Base-by-base conservation (phyloP, 106 monocot genomes). In the Dendrobium catenatum region DNA sequence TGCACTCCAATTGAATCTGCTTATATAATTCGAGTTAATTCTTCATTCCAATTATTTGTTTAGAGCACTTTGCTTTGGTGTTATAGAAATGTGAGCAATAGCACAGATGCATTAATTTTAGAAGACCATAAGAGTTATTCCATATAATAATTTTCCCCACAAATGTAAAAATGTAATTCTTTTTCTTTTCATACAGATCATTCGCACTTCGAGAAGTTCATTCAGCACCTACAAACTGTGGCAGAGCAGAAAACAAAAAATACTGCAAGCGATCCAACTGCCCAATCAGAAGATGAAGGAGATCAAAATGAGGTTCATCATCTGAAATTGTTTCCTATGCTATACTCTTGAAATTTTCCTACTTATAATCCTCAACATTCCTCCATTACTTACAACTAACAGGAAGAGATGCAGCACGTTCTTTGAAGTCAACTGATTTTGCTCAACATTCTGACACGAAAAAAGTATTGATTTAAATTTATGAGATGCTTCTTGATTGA, bases 161-260 rank as follows among this genome's bases (percentile, higher is more conserved):
- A 24, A 6, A 66, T 66, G 6, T 66, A 66, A 24, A 31, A 31
- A 31, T 31, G 31, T 31, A 31, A 1, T 66, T 51, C 10, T 13
- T 13, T 66, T 66, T 51, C 27, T 72, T 54, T 54, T 77, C 26
- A 27, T 55, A 66, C 46, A 77, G 78, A 79, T 33, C 54, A 51
- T 72, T 73, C 73, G 17, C 58, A 83, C 56, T 83, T 72, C 13
- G 70, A 78, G 27, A 79, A 19, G 73, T 79, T 73, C 40, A 79
- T 78, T 41, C 76, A 75, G 31, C 51, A 55, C 18, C 46, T 82
- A 29, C 26, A 76, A 47, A 42, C 42, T 55, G 17, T 54, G 37
- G 81, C 81, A 24, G 61, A 76, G 44, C 61, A 76, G 59, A 44
- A 76, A 1, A 2, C 76, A 1, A 76, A 42, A 76, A 22, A 29